Evolutionary conservation across 2,329 filamentous ascomycete genomes (phyloP).

Genomic region (Hypocrella siamensis): DNA sequence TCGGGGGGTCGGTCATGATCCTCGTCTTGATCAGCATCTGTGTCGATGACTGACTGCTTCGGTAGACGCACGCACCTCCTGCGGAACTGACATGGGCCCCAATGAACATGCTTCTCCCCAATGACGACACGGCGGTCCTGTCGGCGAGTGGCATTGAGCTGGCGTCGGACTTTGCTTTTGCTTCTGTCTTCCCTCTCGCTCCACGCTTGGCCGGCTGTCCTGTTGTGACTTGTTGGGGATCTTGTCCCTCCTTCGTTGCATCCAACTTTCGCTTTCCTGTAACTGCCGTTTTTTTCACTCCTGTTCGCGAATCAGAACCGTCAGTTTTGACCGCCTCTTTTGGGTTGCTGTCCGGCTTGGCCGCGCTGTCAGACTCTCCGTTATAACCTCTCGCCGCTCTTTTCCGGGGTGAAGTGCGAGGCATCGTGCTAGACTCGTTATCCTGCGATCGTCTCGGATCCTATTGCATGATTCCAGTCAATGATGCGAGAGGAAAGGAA

Average conservation of each 20-base stretch:
- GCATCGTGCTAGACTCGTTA: constrained; percentile 16
- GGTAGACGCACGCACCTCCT: constrained; percentile 42
- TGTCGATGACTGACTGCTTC: neutral
- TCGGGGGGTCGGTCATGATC: no score
- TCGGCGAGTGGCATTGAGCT: constrained; percentile 46
- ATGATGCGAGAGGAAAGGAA: neutral
- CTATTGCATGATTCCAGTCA: no score
- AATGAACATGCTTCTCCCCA: constrained; percentile 62
- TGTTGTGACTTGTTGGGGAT: constrained; percentile 5
- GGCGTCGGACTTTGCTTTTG: constrained; percentile 20
- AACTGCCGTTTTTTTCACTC: constrained; percentile 1
- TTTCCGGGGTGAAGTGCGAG: constrained; percentile 18
- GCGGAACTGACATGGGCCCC: constrained; percentile 86
- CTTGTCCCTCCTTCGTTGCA: constrained; percentile 10
- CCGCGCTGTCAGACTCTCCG: constrained; percentile 10
- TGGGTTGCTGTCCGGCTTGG: constrained; percentile 4
- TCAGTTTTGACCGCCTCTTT: neutral
- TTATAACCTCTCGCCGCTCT: constrained; percentile 16
- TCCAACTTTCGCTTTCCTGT: constrained; percentile 9
- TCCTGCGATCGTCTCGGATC: no score
- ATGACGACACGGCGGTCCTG: constrained; percentile 45
- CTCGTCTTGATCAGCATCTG: no score
- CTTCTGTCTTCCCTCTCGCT: constrained; percentile 32
- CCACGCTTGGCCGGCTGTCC: no score
- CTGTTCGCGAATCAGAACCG: no score